Conservation (phyloP, 768 basidiomycete genomes). For the Neoboletus subvelutipes region DNA sequence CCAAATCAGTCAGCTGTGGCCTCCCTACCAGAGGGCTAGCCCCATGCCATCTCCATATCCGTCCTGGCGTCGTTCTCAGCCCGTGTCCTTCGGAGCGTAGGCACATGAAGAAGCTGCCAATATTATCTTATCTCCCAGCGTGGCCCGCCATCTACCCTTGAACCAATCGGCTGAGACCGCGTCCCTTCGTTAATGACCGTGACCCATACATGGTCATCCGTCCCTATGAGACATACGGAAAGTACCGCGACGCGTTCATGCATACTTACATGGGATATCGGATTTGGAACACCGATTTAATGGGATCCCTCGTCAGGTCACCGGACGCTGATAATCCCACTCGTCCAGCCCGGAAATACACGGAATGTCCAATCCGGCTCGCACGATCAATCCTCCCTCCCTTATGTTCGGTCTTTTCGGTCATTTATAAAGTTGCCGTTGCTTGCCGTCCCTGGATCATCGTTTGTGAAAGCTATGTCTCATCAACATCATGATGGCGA, state of each 20-base stretch:
- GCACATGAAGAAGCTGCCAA: background rate
- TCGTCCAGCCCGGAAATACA: conserved; percentile 2
- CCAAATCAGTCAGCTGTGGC: background rate
- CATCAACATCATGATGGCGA: conserved; percentile 12
- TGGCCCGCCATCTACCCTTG: background rate
- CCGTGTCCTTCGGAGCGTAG: conserved; percentile 17
- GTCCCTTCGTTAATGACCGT: conserved; percentile 19
- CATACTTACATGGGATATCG: background rate
- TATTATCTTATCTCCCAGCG: conserved; percentile 23
- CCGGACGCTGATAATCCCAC: background rate
- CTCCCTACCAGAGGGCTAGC: background rate
- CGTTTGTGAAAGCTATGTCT: conserved; percentile 2
- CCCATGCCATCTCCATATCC: background rate
- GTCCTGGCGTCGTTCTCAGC: conserved; percentile 6
- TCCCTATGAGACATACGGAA: conserved; percentile 1
- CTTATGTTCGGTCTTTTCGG: conserved; percentile 13
- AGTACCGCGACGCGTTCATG: conserved; percentile 1
- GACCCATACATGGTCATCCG: conserved; percentile 4
- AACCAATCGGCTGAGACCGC: conserved; percentile 2
- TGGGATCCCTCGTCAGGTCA: background rate
- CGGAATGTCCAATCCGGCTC: background rate
- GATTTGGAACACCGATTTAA: background rate
- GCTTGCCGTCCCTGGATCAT: background rate
- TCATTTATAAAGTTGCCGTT: conserved; percentile 4
- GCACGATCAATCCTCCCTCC: background rate